A percentile compares a stretch with the other conserved stretches of the same genome.
Evolutionary conservation across 139 green algal genomes (phyloP).

Genomic region (Mesotaenium endlicherianum): DNA sequence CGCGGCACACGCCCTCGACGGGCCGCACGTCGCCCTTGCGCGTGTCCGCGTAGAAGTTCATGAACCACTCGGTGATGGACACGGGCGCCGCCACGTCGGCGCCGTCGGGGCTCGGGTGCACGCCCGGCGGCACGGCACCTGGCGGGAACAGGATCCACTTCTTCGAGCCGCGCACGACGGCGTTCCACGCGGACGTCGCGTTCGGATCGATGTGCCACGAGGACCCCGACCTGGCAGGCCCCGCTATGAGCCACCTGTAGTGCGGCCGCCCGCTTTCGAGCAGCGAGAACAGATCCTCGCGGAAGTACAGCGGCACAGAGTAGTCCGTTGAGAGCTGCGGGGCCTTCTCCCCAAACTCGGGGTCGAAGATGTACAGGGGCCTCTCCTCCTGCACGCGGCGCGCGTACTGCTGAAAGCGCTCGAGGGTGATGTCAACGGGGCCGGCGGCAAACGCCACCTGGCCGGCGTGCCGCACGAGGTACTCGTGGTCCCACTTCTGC

Average conservation of each 20-base stretch:
- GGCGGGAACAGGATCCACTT: conserved; percentile 92
- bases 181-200: conserved; percentile 91
- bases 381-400: conserved; percentile 68
- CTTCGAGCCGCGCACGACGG: conserved; percentile 80
- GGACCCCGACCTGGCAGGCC: conserved; percentile 53
- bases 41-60: conserved; percentile 58
- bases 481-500: conserved; percentile 49
- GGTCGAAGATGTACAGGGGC: conserved; percentile 84
- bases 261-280: conserved; percentile 69
- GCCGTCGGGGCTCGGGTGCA: conserved; percentile 82
- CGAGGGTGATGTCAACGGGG: conserved; percentile 66
- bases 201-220: conserved; percentile 79
- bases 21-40: conserved; percentile 12
- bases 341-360: conserved; percentile 59
- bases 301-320: conserved; percentile 64
- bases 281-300: conserved; percentile 86
- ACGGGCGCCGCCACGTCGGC: conserved; percentile 83
- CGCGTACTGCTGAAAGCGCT: conserved; percentile 74
- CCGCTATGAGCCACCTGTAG: conserved; percentile 93
- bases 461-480: conserved; percentile 34
- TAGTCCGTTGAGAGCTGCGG: conserved; percentile 77
- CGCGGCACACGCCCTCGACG: conserved; percentile 47
- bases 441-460: conserved; percentile 34
- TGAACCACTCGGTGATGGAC: conserved; percentile 87
- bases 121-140: conserved; percentile 71